A percentile compares a stretch with the other conserved stretches of the same genome.
phyloP scores from a whole-genome alignment of 73 alveolate genomes.

The Paraurostyla sp. region DNA sequence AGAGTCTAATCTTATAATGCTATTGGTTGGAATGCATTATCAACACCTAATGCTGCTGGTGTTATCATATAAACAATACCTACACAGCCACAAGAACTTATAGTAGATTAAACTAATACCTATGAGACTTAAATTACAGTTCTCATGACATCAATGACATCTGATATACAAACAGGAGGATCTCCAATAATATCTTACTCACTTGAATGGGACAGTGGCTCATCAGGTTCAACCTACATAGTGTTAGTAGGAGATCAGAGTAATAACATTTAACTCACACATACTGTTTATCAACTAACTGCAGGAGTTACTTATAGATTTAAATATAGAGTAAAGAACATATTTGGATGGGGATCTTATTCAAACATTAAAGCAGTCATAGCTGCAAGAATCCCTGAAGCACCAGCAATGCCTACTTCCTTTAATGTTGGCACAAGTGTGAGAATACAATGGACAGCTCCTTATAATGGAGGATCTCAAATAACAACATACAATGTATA shows the following conservation, averaged over 20 bases:
- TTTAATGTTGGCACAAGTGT: constrained; percentile 25
- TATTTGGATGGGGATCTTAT: constrained; percentile 44
- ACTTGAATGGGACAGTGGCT: constrained; percentile 72
- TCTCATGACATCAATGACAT: not conserved
- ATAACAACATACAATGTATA: constrained; percentile 13
- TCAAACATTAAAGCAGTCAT: not conserved
- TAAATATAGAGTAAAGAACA: constrained; percentile 59
- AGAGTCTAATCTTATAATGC: constrained; percentile 34
- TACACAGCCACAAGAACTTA: not conserved
- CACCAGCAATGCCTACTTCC: constrained; percentile 42
- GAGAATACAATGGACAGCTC: constrained; percentile 27
- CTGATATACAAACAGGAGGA: constrained; percentile 19
- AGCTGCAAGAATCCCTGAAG: constrained; percentile 61
- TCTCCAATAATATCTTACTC: constrained; percentile 52
- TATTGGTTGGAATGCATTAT: constrained; percentile 12
- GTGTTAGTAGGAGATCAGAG: constrained; percentile 35
- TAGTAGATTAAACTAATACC: constrained; percentile 9
- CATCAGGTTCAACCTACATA: constrained; percentile 28
- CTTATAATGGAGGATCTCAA: constrained; percentile 45
- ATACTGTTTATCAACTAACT: constrained; percentile 12
- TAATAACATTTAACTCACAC: not conserved
- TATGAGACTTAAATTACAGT: constrained; percentile 26
- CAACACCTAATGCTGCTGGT: constrained; percentile 28
- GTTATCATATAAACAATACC: constrained; percentile 33
- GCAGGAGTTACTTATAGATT: constrained; percentile 50